phyloP scores from a whole-genome alignment of 176 grass and related monocot genomes.

The Eragrostis curvula region DNA sequence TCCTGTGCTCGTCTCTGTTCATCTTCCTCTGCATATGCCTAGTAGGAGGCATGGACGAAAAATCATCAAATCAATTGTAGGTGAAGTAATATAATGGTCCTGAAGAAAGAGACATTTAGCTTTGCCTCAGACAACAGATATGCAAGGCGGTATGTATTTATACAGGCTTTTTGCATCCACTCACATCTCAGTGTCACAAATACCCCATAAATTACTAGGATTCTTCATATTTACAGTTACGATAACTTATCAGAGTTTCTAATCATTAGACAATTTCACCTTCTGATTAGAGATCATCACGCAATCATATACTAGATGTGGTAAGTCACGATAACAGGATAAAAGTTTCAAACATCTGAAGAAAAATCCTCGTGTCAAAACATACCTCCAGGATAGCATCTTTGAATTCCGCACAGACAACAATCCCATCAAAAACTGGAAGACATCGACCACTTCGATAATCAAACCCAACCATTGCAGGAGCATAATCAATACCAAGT shows the following conservation, averaged over 20 bases:
- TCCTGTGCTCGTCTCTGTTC: constrained; percentile 61
- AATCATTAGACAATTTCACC: not conserved
- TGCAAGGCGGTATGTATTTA: not conserved
- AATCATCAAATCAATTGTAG: constrained; percentile 16
- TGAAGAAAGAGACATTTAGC: constrained; percentile 1
- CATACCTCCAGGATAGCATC: constrained; percentile 84
- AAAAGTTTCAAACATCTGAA: not conserved
- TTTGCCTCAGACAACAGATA: not conserved
- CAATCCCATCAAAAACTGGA: constrained; percentile 86
- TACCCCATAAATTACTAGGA: not conserved
- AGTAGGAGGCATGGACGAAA: constrained; percentile 7
- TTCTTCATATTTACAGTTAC: not conserved
- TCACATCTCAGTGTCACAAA: not conserved
- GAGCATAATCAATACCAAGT: constrained; percentile 89
- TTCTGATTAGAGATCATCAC: not conserved
- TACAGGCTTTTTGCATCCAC: constrained; percentile 19
- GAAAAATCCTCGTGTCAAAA: constrained; percentile 16
- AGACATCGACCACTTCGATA: constrained; percentile 67
- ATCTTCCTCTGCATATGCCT: constrained; percentile 85
- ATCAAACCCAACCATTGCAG: constrained; percentile 96
- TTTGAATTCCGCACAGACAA: constrained; percentile 82
- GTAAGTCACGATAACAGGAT: not conserved
- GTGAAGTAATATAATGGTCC: not conserved
- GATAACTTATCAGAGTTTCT: not conserved
- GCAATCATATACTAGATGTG: not conserved